phyloP scores from a whole-genome alignment of 768 basidiomycete genomes.

The Hericium rajendrae region DNA sequence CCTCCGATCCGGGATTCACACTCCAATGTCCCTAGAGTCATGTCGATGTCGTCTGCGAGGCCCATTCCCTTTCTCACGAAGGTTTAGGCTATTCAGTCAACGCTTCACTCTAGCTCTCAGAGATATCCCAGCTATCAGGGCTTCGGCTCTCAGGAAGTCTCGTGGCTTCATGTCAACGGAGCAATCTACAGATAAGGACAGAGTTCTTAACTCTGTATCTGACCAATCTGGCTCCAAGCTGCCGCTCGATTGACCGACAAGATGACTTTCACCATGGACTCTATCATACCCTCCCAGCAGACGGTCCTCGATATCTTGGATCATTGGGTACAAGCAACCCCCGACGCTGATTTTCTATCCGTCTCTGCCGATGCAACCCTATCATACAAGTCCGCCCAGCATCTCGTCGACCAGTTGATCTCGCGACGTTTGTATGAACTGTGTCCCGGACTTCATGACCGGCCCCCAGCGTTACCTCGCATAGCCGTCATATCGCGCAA shows the following conservation, averaged over 20 bases:
- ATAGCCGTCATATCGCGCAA: not conserved
- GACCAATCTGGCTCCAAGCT: too few species aligned
- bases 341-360: not conserved
- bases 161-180: not conserved
- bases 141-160: too few species aligned
- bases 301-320: not conserved
- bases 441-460: not conserved
- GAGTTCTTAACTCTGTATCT: not conserved
- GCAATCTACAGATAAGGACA: not conserved
- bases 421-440: not conserved
- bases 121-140: too few species aligned
- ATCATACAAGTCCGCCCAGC: not conserved
- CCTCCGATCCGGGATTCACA: too few species aligned
- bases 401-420: not conserved
- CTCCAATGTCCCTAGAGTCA: too few species aligned
- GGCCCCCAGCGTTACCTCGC: not conserved
- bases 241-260: not conserved
- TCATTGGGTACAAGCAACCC: not conserved
- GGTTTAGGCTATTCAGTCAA: too few species aligned
- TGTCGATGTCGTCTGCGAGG: too few species aligned
- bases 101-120: too few species aligned
- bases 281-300: not conserved
- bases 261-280: not conserved
- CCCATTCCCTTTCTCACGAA: too few species aligned
- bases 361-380: not conserved